Conservation (phyloP, 2,329 filamentous ascomycete genomes). For the Alternaria infectoria region DNA sequence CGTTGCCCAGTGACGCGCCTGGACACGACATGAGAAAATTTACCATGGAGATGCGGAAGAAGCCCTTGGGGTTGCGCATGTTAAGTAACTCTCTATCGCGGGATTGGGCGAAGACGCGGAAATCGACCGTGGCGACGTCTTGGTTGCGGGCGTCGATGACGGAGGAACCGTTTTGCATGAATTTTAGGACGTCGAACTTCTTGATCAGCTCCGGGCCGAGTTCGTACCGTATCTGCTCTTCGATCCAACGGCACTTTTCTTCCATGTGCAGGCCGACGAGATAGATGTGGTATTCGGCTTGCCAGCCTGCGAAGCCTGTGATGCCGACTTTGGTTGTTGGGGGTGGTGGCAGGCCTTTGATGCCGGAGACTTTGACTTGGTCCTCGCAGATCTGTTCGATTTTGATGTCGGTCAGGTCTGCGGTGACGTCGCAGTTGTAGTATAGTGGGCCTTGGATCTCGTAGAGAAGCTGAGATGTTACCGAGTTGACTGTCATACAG, state of each 20-base stretch:
- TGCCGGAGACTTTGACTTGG: conserved; percentile 46
- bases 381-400: conserved; percentile 54
- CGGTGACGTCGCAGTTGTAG: conserved; percentile 55
- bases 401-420: conserved; percentile 30
- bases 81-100: conserved; percentile 46
- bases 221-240: conserved; percentile 44
- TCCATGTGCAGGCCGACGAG: conserved; percentile 54
- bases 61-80: conserved; percentile 50
- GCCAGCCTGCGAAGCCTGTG: conserved; percentile 55
- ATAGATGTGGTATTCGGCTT: conserved; percentile 56
- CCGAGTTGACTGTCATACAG: conserved; percentile 54
- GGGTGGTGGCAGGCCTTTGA: conserved; percentile 51
- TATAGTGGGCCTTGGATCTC: conserved; percentile 46
- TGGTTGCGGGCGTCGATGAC: conserved; percentile 52
- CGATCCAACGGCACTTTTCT: conserved; percentile 54
- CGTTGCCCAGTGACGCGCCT: conserved; percentile 42
- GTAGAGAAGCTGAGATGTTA: conserved; percentile 59
- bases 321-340: conserved; percentile 59
- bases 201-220: conserved; percentile 45
- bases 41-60: conserved; percentile 51
- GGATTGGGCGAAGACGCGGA: conserved; percentile 58
- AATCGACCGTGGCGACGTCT: conserved; percentile 58
- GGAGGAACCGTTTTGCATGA: conserved; percentile 50
- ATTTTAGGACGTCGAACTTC: conserved; percentile 48
- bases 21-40: conserved; percentile 53